A percentile compares a stretch with the other conserved stretches of the same genome.
phyloP scores from a whole-genome alignment of 2,329 filamentous ascomycete genomes.

The Neofusicoccum kwambonambiense region DNA sequence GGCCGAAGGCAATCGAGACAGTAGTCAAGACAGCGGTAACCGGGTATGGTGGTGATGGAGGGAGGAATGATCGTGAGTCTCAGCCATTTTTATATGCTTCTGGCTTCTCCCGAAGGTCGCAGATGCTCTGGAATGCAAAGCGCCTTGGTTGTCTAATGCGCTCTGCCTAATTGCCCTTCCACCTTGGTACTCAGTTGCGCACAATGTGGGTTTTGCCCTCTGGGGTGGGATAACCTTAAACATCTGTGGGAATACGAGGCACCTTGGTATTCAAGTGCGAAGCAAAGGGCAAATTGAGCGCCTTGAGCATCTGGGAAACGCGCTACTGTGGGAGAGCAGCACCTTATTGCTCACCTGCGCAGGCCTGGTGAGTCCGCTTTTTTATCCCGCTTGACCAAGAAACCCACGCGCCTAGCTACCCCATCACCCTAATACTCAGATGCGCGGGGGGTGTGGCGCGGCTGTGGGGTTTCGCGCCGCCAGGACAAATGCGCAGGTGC shows the following conservation, averaged over 20 bases:
- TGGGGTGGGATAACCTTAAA: background rate
- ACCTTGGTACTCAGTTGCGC: constrained; percentile 7
- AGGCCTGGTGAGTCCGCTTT: background rate
- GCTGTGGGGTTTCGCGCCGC: background rate
- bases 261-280: background rate
- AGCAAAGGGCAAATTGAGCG: background rate
- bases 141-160: background rate
- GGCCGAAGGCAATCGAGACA: background rate
- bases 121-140: background rate
- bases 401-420: background rate
- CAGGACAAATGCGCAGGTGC: background rate
- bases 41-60: background rate
- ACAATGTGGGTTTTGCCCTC: background rate
- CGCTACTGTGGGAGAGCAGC: background rate
- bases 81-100: background rate
- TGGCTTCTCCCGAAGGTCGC: background rate
- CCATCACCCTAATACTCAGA: background rate
- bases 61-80: background rate
- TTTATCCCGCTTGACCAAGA: background rate
- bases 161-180: background rate
- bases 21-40: background rate
- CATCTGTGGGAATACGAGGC: background rate
- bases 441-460: background rate
- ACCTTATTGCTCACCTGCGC: background rate
- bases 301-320: background rate